Conservation (phyloP, 176 grass and related monocot genomes). For the Eleusine coracana region DNA sequence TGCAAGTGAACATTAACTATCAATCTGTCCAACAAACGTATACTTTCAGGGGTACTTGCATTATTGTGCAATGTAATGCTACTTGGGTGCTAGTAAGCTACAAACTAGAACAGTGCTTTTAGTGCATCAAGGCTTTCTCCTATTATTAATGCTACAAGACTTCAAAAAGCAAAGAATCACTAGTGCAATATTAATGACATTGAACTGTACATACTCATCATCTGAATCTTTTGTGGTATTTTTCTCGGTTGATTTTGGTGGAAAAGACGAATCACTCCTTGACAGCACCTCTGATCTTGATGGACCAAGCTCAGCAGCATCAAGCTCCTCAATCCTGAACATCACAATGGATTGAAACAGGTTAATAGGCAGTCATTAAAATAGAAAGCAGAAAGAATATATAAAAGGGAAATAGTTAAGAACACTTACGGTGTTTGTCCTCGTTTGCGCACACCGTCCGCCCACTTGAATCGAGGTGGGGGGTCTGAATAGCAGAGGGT, state of each 20-base stretch:
- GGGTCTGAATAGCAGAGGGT: neutral
- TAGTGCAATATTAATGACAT: neutral
- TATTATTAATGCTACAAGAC: too few relatives aligned
- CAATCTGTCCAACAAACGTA: neutral
- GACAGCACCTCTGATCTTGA: neutral
- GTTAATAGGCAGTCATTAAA: neutral
- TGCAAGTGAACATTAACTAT: neutral
- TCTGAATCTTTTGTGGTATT: neutral
- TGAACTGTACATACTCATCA: neutral
- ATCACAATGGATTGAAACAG: neutral
- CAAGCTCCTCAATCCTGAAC: neutral
- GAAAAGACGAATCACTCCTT: neutral
- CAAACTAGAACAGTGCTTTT: neutral
- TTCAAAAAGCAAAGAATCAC: neutral
- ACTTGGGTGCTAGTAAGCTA: neutral
- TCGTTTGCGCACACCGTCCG: neutral
- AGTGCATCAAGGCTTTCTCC: too few relatives aligned
- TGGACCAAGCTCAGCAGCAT: neutral
- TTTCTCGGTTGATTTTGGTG: neutral
- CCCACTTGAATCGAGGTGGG: neutral
- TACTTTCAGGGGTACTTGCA: neutral
- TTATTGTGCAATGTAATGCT: neutral
- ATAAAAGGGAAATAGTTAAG: neutral
- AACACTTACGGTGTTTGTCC: neutral
- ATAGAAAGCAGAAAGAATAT: neutral